Evolutionary conservation across 768 basidiomycete genomes (phyloP).

Genomic region (Russula compacta): DNA sequence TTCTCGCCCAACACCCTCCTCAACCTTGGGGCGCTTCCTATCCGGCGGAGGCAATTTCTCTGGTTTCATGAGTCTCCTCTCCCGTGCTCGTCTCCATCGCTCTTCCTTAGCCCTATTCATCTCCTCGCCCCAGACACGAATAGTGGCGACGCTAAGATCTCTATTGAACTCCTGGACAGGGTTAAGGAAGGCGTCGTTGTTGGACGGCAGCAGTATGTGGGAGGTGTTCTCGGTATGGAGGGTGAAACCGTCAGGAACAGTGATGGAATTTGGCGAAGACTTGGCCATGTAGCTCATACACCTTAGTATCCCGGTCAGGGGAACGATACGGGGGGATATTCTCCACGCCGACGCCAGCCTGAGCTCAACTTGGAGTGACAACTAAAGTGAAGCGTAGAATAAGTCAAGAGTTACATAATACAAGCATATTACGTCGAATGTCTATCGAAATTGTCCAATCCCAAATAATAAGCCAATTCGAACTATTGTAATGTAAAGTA

Average conservation of each 20-base stretch:
- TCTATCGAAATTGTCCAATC: no score
- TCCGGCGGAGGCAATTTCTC: constrained; percentile 25
- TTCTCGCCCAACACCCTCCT: background rate
- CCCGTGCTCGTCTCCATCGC: constrained; percentile 47
- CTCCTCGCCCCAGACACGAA: constrained; percentile 80
- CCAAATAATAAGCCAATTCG: no score
- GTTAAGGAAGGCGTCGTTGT: constrained; percentile 87
- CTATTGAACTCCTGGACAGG: constrained; percentile 98
- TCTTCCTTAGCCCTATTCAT: constrained; percentile 51
- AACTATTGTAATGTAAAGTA: no score
- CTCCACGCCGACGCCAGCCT: background rate
- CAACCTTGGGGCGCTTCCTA: constrained; percentile 12
- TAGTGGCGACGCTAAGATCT: constrained; percentile 86
- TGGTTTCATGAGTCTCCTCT: constrained; percentile 35
- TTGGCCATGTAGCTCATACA: background rate
- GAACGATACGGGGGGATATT: background rate
- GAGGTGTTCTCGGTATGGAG: constrained; percentile 78
- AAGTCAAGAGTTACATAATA: background rate
- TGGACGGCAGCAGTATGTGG: constrained; percentile 64
- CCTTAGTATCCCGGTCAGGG: background rate
- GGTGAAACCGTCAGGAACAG: constrained; percentile 64
- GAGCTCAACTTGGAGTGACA: background rate
- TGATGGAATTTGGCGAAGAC: background rate
- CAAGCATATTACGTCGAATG: background rate
- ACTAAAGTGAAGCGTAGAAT: background rate